phyloP scores from a whole-genome alignment of 2,329 filamentous ascomycete species.

The Calonectria pteridis region DNA sequence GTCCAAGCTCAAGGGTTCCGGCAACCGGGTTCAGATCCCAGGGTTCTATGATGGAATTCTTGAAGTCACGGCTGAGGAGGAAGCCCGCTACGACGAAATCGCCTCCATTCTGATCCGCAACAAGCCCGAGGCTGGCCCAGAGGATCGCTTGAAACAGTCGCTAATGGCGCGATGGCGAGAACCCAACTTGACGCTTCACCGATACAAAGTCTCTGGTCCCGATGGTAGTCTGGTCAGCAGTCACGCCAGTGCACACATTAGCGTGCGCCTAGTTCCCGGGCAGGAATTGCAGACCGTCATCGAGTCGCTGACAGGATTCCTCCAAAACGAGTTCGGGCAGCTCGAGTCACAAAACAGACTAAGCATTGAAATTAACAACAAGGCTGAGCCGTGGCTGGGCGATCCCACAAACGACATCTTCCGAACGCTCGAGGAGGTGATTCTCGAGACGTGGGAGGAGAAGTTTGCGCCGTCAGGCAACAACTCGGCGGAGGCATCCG shows the following conservation, averaged over 20 bases:
- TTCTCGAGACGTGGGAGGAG: slow-evolving; percentile 86
- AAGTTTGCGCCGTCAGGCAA: slow-evolving; percentile 50
- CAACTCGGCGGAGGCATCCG: slow-evolving; percentile 22
- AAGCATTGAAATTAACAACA: slow-evolving; percentile 87
- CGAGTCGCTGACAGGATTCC: slow-evolving; percentile 73
- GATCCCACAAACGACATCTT: slow-evolving; percentile 94
- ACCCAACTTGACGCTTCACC: slow-evolving; percentile 92
- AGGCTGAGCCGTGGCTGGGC: slow-evolving; percentile 95
- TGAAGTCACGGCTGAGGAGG: slow-evolving; percentile 79
- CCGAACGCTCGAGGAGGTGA: slow-evolving; percentile 85
- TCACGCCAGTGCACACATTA: slow-evolving; percentile 88
- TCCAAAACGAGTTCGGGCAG: slow-evolving; percentile 77
- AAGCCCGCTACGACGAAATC: slow-evolving; percentile 86
- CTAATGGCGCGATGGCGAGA: slow-evolving; percentile 97
- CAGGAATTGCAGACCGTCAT: slow-evolving; percentile 88
- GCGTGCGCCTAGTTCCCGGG: slow-evolving; percentile 91
- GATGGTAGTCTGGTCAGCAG: slow-evolving; percentile 93
- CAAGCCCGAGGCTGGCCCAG: slow-evolving; percentile 70
- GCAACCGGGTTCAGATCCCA: slow-evolving; percentile 86
- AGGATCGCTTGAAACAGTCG: slow-evolving; percentile 81
- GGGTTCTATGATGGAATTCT: slow-evolving; percentile 90
- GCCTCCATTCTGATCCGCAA: slow-evolving; percentile 79
- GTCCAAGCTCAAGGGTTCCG: slow-evolving; percentile 82
- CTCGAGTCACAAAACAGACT: slow-evolving; percentile 87
- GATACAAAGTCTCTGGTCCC: slow-evolving; percentile 91